phyloP scores from a whole-genome alignment of 2,329 filamentous ascomycete species.

The Beauveria australis region DNA sequence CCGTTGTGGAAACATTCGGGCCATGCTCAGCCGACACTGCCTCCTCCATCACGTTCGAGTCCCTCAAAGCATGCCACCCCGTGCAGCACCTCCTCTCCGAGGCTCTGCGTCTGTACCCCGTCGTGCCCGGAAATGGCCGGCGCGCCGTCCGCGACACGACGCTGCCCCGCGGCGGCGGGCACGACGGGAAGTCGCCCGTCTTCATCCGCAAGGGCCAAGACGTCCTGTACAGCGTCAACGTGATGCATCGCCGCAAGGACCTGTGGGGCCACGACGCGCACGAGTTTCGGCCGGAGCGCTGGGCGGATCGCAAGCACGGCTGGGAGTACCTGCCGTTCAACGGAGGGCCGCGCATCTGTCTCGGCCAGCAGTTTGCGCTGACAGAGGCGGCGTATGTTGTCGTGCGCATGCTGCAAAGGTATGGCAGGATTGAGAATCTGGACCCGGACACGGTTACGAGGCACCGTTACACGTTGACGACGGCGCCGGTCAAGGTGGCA shows the following conservation, averaged over 20 bases:
- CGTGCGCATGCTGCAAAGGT: neutral
- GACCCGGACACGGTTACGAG: neutral
- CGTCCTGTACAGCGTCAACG: conserved; percentile 19
- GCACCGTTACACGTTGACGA: neutral
- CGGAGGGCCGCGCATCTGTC: conserved; percentile 20
- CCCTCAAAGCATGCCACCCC: neutral
- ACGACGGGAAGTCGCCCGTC: conserved; percentile 23
- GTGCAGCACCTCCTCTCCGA: conserved; percentile 17
- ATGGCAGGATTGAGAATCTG: neutral
- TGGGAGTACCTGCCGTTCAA: conserved; percentile 24
- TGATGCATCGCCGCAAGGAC: conserved; percentile 24
- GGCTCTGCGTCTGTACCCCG: conserved; percentile 25
- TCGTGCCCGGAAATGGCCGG: conserved; percentile 26
- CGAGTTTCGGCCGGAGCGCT: conserved; percentile 28
- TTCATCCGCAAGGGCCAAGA: conserved; percentile 21
- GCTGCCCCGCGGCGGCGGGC: conserved; percentile 28
- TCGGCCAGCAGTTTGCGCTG: conserved; percentile 17
- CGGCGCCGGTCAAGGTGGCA: neutral
- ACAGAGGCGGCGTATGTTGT: neutral
- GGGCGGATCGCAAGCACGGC: conserved; percentile 22
- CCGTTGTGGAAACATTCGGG: conserved; percentile 1
- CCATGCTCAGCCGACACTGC: neutral
- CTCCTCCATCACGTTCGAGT: conserved; percentile 1
- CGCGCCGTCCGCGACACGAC: conserved; percentile 23
- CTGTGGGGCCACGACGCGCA: conserved; percentile 28